phyloP scores from a whole-genome alignment of 202 grass and related monocot species.

The Carex arenaria region DNA sequence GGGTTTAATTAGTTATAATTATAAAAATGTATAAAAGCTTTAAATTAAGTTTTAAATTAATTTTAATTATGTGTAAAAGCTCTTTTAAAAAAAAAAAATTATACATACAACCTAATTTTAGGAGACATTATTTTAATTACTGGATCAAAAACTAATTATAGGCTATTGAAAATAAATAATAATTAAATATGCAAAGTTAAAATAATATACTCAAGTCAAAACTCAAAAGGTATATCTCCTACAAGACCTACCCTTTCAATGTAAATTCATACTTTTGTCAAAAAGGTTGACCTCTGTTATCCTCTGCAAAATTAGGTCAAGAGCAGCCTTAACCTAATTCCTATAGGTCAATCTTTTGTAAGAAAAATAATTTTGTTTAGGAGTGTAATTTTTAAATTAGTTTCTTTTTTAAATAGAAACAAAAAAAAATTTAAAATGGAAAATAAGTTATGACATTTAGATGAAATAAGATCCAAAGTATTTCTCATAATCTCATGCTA shows the following conservation, averaged over 20 bases:
- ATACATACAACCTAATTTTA: too few relatives aligned
- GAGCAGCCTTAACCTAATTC: neutral
- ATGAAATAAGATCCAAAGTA: neutral
- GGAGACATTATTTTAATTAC: too few relatives aligned
- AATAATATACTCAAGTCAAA: neutral
- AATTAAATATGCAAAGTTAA: neutral
- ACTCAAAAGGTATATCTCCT: slow-evolving; percentile 12
- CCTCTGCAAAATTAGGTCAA: neutral
- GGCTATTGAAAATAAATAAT: too few relatives aligned
- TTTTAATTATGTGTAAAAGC: too few relatives aligned
- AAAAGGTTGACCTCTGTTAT: slow-evolving; percentile 7
- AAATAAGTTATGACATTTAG: neutral
- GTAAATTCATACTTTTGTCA: neutral
- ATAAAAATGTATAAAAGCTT: too few relatives aligned
- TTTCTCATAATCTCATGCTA: neutral
- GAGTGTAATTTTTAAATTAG: neutral
- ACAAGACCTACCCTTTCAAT: neutral
- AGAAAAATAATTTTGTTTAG: neutral
- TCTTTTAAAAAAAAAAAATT: too few relatives aligned
- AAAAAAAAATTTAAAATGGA: neutral
- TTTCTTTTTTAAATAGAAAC: too few relatives aligned
- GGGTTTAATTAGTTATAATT: too few relatives aligned
- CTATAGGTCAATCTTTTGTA: neutral
- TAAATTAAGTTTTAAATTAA: too few relatives aligned
- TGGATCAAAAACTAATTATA: too few relatives aligned